These are phyloP conservation scores for Monosporascus sp. DNA, from an alignment of 2,329 filamentous ascomycete species.

Conservation along the genomic window DNA sequence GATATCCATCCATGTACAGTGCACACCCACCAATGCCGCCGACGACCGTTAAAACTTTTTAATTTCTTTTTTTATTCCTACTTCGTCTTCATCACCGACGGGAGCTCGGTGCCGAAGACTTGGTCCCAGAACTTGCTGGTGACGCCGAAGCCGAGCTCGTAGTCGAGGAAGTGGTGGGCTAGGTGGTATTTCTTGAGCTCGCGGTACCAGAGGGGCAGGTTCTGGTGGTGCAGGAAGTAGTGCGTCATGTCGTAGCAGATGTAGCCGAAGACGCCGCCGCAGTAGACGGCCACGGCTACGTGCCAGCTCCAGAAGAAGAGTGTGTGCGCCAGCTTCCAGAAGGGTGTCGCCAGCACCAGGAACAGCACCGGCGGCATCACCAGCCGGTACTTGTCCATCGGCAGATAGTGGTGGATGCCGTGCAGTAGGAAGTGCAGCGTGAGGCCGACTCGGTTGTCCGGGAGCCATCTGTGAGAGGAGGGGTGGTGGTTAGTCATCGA, in stretches of 20 bases:
- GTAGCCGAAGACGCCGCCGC: slow-evolving; percentile 91
- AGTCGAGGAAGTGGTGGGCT: slow-evolving; percentile 95
- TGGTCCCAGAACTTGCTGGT: slow-evolving; percentile 94
- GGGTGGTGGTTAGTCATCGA: slow-evolving; percentile 22
- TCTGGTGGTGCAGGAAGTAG: slow-evolving; percentile 96
- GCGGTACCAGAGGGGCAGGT: slow-evolving; percentile 84
- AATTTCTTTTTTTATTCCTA: no score
- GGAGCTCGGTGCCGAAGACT: slow-evolving; percentile 83
- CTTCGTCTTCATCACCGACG: no score
- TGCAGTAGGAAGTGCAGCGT: slow-evolving; percentile 91
- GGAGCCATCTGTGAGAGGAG: slow-evolving; percentile 59
- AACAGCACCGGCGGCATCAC: slow-evolving; percentile 97
- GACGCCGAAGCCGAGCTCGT: slow-evolving; percentile 94
- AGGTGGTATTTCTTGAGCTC: slow-evolving; percentile 96
- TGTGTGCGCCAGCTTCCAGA: slow-evolving; percentile 83
- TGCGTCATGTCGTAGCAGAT: slow-evolving; percentile 96
- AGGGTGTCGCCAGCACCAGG: slow-evolving; percentile 73
- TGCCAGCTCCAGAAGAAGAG: slow-evolving; percentile 84
- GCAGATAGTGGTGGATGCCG: slow-evolving; percentile 95
- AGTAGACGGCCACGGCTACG: slow-evolving; percentile 71
- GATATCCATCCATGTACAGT: no score
- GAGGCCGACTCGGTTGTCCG: slow-evolving; percentile 82
- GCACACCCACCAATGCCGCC: no score
- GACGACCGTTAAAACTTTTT: no score
- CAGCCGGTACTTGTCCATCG: slow-evolving; percentile 96